These are phyloP conservation scores for Cucurbita pepo DNA, from an alignment of 306 rosid genomes.

Conservation along the genomic window DNA sequence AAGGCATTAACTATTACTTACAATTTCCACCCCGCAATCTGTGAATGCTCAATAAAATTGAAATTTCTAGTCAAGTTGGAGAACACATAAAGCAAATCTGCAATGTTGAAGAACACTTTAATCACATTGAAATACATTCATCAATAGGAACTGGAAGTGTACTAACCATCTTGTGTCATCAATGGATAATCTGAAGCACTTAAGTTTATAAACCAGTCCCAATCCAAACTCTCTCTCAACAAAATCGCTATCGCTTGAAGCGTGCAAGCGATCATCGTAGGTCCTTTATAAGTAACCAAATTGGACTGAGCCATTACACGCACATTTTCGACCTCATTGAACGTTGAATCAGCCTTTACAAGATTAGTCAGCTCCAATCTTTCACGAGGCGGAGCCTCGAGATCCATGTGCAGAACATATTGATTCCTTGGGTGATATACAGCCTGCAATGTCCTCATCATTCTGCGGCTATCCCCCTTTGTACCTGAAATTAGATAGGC, in stretches of 20 bases:
- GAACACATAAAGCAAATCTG: constrained; percentile 85
- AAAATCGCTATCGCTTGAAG: constrained; percentile 87
- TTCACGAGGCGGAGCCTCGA: constrained; percentile 96
- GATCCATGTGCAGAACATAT: constrained; percentile 83
- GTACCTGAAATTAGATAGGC: constrained; percentile 96
- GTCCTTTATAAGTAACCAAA: constrained; percentile 95
- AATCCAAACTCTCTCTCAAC: constrained; percentile 57
- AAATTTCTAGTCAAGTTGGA: constrained; percentile 66
- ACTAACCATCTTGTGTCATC: constrained; percentile 91
- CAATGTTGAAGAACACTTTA: constrained; percentile 9
- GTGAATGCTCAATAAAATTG: constrained; percentile 77
- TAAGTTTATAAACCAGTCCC: constrained; percentile 91
- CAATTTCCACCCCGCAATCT: constrained; percentile 79
- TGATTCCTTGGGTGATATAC: constrained; percentile 90
- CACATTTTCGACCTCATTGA: constrained; percentile 74
- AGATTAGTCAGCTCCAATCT: constrained; percentile 75
- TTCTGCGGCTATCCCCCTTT: constrained; percentile 84
- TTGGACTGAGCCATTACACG: constrained; percentile 69
- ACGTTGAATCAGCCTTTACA: constrained; percentile 70
- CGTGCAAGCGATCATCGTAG: constrained; percentile 95
- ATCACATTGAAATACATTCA: background rate
- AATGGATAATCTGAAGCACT: constrained; percentile 99
- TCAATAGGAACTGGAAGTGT: background rate
- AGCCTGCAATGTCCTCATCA: constrained; percentile 91
- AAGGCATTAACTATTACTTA: constrained; percentile 23